Conservation (phyloP, 176 grass and related monocot species). For the Ananas comosus region DNA sequence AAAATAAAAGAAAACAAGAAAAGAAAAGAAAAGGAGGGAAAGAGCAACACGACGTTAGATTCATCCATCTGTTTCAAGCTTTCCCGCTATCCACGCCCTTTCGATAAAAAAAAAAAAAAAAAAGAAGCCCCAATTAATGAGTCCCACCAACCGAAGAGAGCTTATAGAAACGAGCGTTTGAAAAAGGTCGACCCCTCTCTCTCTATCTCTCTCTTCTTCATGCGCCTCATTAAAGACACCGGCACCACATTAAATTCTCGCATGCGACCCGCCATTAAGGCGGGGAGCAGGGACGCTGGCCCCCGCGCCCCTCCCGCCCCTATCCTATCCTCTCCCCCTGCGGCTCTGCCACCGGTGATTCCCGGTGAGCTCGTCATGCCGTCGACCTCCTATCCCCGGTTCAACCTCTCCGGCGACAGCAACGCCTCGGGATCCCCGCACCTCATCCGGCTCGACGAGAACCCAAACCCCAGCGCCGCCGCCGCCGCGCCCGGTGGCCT, state of each 20-base stretch:
- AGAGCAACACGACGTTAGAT: conserved; percentile 9
- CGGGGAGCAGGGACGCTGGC: too few relatives aligned
- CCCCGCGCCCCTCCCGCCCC: neutral
- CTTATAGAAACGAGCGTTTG: neutral
- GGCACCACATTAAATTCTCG: conserved; percentile 8
- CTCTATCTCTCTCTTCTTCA: neutral
- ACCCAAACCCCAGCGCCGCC: conserved; percentile 8
- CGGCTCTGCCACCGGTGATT: neutral
- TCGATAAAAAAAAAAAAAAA: neutral
- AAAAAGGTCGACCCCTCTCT: neutral
- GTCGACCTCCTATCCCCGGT: conserved; percentile 24
- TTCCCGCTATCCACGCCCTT: too few relatives aligned
- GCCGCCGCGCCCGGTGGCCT: conserved; percentile 21
- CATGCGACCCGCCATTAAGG: conserved; percentile 11
- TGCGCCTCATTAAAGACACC: conserved; percentile 3
- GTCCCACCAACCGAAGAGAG: neutral
- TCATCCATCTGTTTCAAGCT: too few relatives aligned
- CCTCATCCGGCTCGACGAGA: conserved; percentile 59
- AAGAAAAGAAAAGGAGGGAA: neutral
- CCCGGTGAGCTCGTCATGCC: neutral
- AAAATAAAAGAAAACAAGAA: neutral
- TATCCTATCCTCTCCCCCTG: neutral
- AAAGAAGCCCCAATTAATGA: neutral
- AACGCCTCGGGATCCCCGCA: conserved; percentile 94
- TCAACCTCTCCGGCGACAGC: conserved; percentile 82